phyloP scores from a whole-genome alignment of 2,329 filamentous ascomycete genomes.

The Fusarium pseudoanthophilum region DNA sequence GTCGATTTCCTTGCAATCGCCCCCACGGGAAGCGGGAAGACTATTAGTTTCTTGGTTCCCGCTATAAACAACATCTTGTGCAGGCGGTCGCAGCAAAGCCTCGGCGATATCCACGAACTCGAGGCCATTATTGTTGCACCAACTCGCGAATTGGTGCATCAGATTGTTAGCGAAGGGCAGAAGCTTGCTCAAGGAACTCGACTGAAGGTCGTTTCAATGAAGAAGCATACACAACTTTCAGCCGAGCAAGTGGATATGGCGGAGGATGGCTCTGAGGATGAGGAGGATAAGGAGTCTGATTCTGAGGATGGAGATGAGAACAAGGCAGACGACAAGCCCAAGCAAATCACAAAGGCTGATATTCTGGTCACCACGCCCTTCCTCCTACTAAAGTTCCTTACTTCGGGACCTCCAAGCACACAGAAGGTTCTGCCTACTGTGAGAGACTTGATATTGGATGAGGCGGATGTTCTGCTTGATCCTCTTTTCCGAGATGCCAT shows the following conservation, averaged over 20 bases:
- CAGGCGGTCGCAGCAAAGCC: constrained; percentile 59
- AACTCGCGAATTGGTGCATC: constrained; percentile 80
- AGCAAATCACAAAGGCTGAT: constrained; percentile 50
- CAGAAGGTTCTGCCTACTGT: constrained; percentile 72
- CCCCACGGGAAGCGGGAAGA: constrained; percentile 97
- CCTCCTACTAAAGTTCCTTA: constrained; percentile 78
- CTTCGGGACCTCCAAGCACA: constrained; percentile 55
- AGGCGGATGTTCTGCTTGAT: constrained; percentile 94
- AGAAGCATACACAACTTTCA: constrained; percentile 81
- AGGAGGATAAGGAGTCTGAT: constrained; percentile 53
- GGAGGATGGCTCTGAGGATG: constrained; percentile 54
- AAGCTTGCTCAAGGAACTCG: constrained; percentile 83
- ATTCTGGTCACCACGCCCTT: constrained; percentile 60
- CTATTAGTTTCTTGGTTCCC: constrained; percentile 89
- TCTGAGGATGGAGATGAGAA: constrained; percentile 49
- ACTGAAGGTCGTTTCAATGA: constrained; percentile 82
- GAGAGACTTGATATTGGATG: constrained; percentile 82
- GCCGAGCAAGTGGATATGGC: constrained; percentile 55
- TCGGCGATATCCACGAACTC: constrained; percentile 58
- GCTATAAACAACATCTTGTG: constrained; percentile 80
- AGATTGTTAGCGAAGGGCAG: constrained; percentile 86
- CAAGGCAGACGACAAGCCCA: constrained; percentile 38
- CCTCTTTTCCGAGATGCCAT: constrained; percentile 91
- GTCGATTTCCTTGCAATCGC: constrained; percentile 89
- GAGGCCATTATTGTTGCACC: constrained; percentile 79